Base-by-base conservation (phyloP, 768 basidiomycete species). In the Pisolithus orientalis region DNA sequence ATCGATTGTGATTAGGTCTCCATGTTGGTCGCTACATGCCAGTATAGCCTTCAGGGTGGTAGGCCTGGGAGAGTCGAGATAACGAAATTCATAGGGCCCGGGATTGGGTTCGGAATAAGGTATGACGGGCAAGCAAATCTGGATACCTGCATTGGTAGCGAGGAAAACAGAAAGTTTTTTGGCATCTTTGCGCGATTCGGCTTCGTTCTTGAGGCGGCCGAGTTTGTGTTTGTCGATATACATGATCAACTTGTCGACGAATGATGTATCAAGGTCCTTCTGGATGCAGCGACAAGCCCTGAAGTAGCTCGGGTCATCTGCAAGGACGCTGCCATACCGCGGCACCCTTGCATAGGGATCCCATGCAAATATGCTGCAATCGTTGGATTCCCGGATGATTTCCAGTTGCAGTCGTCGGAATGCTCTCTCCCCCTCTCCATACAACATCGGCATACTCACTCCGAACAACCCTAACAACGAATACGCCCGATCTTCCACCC, bases 401-500 rank as follows among this genome's bases (percentile, higher is more conserved):
- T 34, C 55, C 42, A 44, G 42, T 29, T 56, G 55, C 10, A 62
- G 50, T 28, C 60, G 43, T 31, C 28, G 29, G 52, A 62, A 60
- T n/a, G 60, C 60, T 10, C 50, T 55, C 13, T 40, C 47, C 29
- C 60, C n/a, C 47, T 55, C 13, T 25, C 47, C 29, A 27, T 62
- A 62, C 28, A 45, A 48, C 14, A 57, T 52, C 2, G 60, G 44
- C 40, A 62, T 44, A 25, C 39, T 51, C 14, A 58, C 48, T 8
- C 42, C 47, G 27, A 62, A 55, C n/a, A 62, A 13, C 9, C 57
- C 59, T 42, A 62, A 42, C 17, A 62, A 42, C 6, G 53, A 61
- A 44, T 62, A 62, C 24, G 59, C 54, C 38, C 42, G 49, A 38
- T 62, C 60, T 42, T 61, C 60, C 17, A 47, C 34, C 14, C 34